Evolutionary conservation across 176 grass and related monocot species (phyloP), one percentile per base, ranked within the genome.

Genomic region (Thalia dealbata): DNA sequence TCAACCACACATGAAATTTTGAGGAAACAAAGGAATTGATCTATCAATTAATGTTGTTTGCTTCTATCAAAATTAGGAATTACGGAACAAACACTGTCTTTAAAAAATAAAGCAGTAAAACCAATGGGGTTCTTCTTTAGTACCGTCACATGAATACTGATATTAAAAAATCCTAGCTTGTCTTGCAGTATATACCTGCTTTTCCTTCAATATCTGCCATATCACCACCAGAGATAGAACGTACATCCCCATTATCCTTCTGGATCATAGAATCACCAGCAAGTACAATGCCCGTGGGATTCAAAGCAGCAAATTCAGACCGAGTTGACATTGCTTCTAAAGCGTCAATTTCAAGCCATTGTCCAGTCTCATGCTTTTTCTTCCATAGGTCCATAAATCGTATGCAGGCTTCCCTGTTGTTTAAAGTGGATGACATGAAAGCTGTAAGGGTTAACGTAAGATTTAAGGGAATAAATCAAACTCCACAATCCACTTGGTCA

Each of bases 341-440:
- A 26, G 74, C 85, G 77, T 99, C 95, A 83, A 93, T 87, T 59
- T 99, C 95, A 61, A 99, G 79, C 95, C 95, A 99, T 81, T 99
- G 95, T 58, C 95, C 95, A 74, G 90, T 91, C 75, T 99, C 95
- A 70, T 99, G 95, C 29, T 99, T 99, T 82, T 83, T 85, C 85
- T 85, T 99, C 95, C 95, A 99, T 52, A 99, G 75, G 58, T 88
- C 90, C 29, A 91, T 85, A 75, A 96, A 96, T 76, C 83, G 82
- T 14, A 84, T 79, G 70, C 90, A 90, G 5, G 89, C 95, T 78
- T 82, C 86, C 95, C 95, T 97, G 74, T 84, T 86, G 35, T 3
- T 19, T 2, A 72, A 72, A 2, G 25, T 52, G 46, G 50, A 52
- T 52, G 14, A 72, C 16, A 21, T 65, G 25, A 68, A 68, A 22